Percentiles rank a stretch among this genome's conserved stretches.
Evolutionary conservation across 2,329 filamentous ascomycete species (phyloP).

Genomic region (Fusarium globosum): DNA sequence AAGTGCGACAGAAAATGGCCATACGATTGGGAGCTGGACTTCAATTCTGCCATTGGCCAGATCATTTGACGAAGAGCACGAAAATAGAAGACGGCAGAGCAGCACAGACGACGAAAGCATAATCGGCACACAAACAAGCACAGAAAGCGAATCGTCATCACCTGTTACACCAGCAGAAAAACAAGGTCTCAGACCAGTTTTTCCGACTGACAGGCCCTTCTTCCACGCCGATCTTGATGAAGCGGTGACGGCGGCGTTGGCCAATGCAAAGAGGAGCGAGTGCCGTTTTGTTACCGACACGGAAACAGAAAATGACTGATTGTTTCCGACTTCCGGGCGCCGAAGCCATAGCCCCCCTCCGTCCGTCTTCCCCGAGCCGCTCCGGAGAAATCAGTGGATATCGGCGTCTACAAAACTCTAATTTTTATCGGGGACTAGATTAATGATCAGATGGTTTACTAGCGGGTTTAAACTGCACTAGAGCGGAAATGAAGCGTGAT

Average conservation of each 20-base stretch:
- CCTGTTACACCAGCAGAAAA: neutral
- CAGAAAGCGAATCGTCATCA: neutral
- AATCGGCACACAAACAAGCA: slow-evolving; percentile 14
- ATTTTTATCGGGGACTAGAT: slow-evolving; percentile 13
- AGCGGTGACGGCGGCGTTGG: slow-evolving; percentile 52
- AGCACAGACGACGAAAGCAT: slow-evolving; percentile 1
- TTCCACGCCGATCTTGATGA: slow-evolving; percentile 60
- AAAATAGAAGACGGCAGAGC: neutral
- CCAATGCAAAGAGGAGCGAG: slow-evolving; percentile 4
- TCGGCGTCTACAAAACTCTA: neutral
- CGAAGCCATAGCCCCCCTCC: neutral
- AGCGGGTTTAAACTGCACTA: neutral
- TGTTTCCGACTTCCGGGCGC: slow-evolving; percentile 10
- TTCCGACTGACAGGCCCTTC: slow-evolving; percentile 58
- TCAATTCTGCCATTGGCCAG: slow-evolving; percentile 50
- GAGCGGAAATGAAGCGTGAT: neutral
- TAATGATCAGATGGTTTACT: neutral
- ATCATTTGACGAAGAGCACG: slow-evolving; percentile 8
- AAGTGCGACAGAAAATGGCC: slow-evolving; percentile 46
- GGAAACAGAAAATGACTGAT: neutral
- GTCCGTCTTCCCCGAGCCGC: neutral
- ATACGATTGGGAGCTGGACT: slow-evolving; percentile 47
- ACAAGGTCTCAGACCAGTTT: slow-evolving; percentile 44
- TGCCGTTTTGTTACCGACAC: slow-evolving; percentile 3
- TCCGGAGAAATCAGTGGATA: slow-evolving; percentile 5